These are phyloP conservation scores for Mycena chlorophos DNA, from an alignment of 768 basidiomycete species.

Conservation along the genomic window DNA sequence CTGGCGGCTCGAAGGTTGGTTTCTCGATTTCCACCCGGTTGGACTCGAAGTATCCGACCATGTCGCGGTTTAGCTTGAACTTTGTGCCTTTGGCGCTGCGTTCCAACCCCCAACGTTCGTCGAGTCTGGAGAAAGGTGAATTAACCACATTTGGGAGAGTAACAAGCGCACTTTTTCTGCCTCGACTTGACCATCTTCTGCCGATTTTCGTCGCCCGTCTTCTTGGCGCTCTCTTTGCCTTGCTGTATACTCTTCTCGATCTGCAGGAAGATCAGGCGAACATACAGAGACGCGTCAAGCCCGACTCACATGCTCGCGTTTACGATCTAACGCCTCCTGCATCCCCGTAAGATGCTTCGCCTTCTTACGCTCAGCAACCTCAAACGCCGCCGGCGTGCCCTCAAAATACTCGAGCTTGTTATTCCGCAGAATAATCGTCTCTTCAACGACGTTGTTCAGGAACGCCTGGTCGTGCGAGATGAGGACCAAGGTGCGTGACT, in stretches of 20 bases:
- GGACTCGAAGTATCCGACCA: constrained; percentile 40
- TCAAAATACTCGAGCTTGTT: constrained; percentile 54
- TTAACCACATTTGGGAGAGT: constrained; percentile 24
- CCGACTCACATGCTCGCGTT: constrained; percentile 35
- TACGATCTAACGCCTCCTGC: constrained; percentile 46
- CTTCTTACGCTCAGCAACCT: constrained; percentile 45
- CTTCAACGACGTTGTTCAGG: constrained; percentile 57
- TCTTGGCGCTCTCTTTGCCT: constrained; percentile 50
- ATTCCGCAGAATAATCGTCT: constrained; percentile 60
- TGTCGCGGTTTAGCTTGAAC: constrained; percentile 61
- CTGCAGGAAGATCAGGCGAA: constrained; percentile 19
- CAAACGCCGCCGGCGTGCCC: constrained; percentile 55
- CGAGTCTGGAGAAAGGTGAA: constrained; percentile 27
- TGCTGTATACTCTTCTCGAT: constrained; percentile 58
- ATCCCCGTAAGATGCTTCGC: constrained; percentile 45
- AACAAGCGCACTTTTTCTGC: constrained; percentile 54
- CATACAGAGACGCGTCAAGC: neutral
- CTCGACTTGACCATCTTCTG: constrained; percentile 52
- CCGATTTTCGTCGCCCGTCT: constrained; percentile 64
- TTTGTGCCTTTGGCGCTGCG: constrained; percentile 43
- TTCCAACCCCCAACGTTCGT: constrained; percentile 39
- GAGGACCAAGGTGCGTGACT: constrained; percentile 53
- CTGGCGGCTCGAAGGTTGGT: constrained; percentile 37
- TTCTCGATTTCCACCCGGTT: constrained; percentile 40
- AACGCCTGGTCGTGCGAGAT: constrained; percentile 70